A percentile compares a stretch with the other conserved stretches of the same genome.
These are phyloP conservation scores for Penicillium silybi DNA, from an alignment of 495 filamentous ascomycete species.

Conservation along the genomic window DNA sequence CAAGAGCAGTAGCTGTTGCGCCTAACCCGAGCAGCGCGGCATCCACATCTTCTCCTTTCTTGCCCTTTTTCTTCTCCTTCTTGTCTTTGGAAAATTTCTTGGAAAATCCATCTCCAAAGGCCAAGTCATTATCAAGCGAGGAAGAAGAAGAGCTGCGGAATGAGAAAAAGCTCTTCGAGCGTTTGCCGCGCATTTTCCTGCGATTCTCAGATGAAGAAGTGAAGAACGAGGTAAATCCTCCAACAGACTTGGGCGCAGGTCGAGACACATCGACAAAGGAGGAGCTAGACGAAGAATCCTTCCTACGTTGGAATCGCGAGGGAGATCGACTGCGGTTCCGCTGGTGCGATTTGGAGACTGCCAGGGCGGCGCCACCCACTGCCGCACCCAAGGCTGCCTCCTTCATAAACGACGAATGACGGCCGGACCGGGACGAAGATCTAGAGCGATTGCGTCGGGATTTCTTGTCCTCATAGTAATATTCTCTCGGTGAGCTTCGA, in stretches of 20 bases:
- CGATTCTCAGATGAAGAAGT: constrained; percentile 47
- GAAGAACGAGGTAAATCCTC: constrained; percentile 45
- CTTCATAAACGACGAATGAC: constrained; percentile 33
- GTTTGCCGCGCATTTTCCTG: constrained; percentile 25
- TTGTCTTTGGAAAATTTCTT: constrained; percentile 32
- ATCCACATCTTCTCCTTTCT: constrained; percentile 46
- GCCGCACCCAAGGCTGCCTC: constrained; percentile 45
- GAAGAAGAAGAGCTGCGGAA: constrained; percentile 59
- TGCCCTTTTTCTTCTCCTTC: constrained; percentile 39
- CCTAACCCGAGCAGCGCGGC: constrained; percentile 53
- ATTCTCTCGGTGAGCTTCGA: constrained; percentile 31
- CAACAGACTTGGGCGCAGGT: constrained; percentile 24
- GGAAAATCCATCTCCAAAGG: constrained; percentile 39
- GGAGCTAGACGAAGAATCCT: constrained; percentile 34
- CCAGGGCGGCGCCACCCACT: constrained; percentile 39
- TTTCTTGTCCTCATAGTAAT: constrained; percentile 22
- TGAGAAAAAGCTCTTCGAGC: constrained; percentile 54
- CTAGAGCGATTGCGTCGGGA: constrained; percentile 36
- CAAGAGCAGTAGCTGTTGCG: constrained; percentile 54
- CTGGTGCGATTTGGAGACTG: constrained; percentile 27
- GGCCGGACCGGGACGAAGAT: constrained; percentile 39
- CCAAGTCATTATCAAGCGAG: constrained; percentile 53
- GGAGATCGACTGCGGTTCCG: constrained; percentile 31
- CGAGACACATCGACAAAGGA: constrained; percentile 34
- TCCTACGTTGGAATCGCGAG: constrained; percentile 25